phyloP scores from a whole-genome alignment of 805 yeast species.

The Kluyveromyces dobzhanskii region DNA sequence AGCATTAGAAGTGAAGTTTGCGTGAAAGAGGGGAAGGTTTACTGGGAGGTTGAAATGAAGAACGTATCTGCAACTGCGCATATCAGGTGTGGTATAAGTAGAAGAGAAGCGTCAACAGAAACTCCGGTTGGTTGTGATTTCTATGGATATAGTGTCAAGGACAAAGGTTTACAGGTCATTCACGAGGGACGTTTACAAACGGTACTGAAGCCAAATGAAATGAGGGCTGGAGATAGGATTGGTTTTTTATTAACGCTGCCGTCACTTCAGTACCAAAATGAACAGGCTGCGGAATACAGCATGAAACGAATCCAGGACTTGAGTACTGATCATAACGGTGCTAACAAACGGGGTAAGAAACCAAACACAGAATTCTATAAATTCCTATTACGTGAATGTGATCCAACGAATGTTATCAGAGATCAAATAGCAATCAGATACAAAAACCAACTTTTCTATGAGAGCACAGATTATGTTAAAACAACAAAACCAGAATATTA shows the following conservation, averaged over 20 bases:
- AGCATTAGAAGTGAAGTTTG: conserved; percentile 67
- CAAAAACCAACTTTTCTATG: conserved; percentile 70
- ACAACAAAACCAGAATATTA: conserved; percentile 30
- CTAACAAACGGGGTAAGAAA: conserved; percentile 6
- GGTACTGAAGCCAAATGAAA: conserved; percentile 40
- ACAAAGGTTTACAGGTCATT: conserved; percentile 62
- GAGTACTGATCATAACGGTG: conserved; percentile 4
- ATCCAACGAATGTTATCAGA: conserved; percentile 44
- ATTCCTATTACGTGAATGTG: conserved; percentile 23
- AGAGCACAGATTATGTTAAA: conserved; percentile 56
- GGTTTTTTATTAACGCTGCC: conserved; percentile 77
- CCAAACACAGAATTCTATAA: conserved; percentile 21
- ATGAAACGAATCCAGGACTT: conserved; percentile 24
- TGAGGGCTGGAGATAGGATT: conserved; percentile 69
- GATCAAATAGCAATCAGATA: conserved; percentile 86
- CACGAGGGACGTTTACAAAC: conserved; percentile 39
- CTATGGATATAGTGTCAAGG: conserved; percentile 87
- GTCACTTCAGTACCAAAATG: conserved; percentile 34
- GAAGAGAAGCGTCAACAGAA: conserved; percentile 83
- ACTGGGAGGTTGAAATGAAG: conserved; percentile 64
- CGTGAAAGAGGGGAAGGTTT: conserved; percentile 70
- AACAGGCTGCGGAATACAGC: conserved; percentile 34
- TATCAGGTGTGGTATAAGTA: conserved; percentile 73
- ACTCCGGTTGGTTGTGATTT: conserved; percentile 96
- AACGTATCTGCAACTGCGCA: conserved; percentile 35